Percentiles rank a stretch among this genome's conserved stretches.
Evolutionary conservation across 305 asterid genomes (phyloP).

Genomic region (Fraxinus paxiana): DNA sequence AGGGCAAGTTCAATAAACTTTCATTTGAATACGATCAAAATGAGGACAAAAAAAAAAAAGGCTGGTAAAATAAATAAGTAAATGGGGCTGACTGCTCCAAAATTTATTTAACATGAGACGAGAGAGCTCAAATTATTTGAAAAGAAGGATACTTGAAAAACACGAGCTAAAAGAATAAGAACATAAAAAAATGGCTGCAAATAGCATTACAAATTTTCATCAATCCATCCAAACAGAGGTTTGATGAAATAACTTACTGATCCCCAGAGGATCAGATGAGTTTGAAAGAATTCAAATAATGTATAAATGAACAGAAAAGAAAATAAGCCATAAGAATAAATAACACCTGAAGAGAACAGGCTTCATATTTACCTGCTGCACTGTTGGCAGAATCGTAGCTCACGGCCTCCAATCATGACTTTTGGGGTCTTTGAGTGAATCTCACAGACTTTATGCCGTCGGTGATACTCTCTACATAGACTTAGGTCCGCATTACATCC

Average conservation of each 20-base stretch:
- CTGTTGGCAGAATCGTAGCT: conserved; percentile 85
- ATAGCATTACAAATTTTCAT: neutral
- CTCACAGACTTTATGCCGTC: conserved; percentile 87
- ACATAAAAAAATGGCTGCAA: neutral
- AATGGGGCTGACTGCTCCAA: neutral
- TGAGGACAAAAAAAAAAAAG: neutral
- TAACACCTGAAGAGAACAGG: neutral
- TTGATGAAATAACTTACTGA: neutral
- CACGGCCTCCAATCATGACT: conserved; percentile 64
- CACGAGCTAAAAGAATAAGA: neutral
- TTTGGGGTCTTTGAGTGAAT: conserved; percentile 68
- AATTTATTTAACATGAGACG: neutral
- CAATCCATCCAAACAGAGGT: neutral
- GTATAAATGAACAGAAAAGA: neutral
- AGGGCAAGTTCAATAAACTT: neutral
- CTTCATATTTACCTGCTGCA: conserved; percentile 67
- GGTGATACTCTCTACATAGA: conserved; percentile 75
- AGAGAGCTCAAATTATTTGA: neutral
- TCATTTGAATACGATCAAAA: neutral
- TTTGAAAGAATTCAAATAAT: neutral
- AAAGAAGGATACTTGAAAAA: neutral
- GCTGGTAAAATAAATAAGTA: neutral
- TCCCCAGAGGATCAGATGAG: neutral
- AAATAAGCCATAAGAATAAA: neutral
- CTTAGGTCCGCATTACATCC: conserved; percentile 78